These are phyloP conservation scores for Epichloe gansuensis DNA, from an alignment of 2,329 filamentous ascomycete genomes.

Conservation along the genomic window DNA sequence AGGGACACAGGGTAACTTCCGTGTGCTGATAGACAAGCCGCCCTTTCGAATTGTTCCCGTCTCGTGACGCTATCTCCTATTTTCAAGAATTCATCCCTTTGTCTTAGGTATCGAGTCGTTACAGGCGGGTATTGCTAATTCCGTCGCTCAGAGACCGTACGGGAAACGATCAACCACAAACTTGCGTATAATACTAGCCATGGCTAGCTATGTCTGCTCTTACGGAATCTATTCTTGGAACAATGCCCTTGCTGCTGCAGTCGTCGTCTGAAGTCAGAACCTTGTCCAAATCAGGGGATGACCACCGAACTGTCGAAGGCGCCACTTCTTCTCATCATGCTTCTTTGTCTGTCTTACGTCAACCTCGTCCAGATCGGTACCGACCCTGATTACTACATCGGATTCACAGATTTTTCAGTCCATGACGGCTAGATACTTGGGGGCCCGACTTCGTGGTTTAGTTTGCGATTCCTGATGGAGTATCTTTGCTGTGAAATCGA, in stretches of 20 bases:
- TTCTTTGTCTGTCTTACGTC: not conserved
- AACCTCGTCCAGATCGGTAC: not conserved
- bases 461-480: not conserved
- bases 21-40: not conserved
- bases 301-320: not conserved
- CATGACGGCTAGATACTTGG: not conserved
- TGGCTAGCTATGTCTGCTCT: not conserved
- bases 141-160: not conserved
- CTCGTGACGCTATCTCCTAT: not conserved
- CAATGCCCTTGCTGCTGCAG: not conserved
- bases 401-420: not conserved
- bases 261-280: not conserved
- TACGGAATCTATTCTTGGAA: not conserved
- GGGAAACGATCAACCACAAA: not conserved
- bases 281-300: slow-evolving; percentile 1
- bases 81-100: not conserved
- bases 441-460: not conserved
- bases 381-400: not conserved
- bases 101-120: not conserved
- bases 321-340: not conserved
- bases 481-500: not conserved
- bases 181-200: not conserved
- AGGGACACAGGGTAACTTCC: not conserved
- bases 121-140: not conserved
- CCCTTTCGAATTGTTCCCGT: slow-evolving; percentile 1